Conservation (phyloP, 768 basidiomycete genomes). For the Tricholoma sp. region DNA sequence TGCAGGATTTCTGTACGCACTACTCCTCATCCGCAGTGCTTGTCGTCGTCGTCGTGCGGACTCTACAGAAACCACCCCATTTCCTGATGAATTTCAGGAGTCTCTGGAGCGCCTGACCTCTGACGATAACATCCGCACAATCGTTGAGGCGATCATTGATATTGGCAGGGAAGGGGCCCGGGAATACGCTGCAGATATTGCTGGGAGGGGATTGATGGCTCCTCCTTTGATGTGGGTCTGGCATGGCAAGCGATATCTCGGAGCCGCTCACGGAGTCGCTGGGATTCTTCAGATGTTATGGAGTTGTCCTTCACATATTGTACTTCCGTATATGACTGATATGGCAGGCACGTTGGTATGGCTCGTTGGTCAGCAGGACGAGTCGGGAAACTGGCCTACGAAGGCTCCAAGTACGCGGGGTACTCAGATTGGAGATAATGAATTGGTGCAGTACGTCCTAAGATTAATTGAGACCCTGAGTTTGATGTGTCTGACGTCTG, state of each 20-base stretch:
- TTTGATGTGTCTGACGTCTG: neutral
- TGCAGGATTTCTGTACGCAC: slow-evolving; percentile 49
- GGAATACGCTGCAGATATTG: slow-evolving; percentile 26
- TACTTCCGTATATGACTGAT: slow-evolving; percentile 32
- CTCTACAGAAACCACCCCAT: neutral
- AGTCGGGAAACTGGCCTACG: slow-evolving; percentile 49
- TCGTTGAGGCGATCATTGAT: slow-evolving; percentile 42
- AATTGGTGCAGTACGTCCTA: slow-evolving; percentile 43
- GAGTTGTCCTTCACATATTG: slow-evolving; percentile 31
- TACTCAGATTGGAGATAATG: slow-evolving; percentile 19
- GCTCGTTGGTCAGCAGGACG: slow-evolving; percentile 41
- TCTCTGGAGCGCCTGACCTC: slow-evolving; percentile 24
- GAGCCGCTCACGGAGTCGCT: slow-evolving; percentile 59
- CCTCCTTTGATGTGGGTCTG: slow-evolving; percentile 57
- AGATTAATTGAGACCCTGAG: neutral
- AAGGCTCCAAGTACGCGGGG: slow-evolving; percentile 26
- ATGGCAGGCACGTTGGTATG: slow-evolving; percentile 44
- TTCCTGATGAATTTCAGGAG: slow-evolving; percentile 8
- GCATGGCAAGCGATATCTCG: slow-evolving; percentile 52
- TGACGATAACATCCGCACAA: slow-evolving; percentile 26
- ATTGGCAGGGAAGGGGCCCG: slow-evolving; percentile 38
- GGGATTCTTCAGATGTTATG: slow-evolving; percentile 51
- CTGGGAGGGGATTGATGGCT: slow-evolving; percentile 4
- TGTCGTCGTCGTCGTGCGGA: slow-evolving; percentile 2
- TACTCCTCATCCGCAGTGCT: slow-evolving; percentile 38